Evolutionary conservation across 2,329 filamentous ascomycete species (phyloP), one percentile per base, ranked within the genome.

Genomic region (Teratosphaeria epicoccoides): DNA sequence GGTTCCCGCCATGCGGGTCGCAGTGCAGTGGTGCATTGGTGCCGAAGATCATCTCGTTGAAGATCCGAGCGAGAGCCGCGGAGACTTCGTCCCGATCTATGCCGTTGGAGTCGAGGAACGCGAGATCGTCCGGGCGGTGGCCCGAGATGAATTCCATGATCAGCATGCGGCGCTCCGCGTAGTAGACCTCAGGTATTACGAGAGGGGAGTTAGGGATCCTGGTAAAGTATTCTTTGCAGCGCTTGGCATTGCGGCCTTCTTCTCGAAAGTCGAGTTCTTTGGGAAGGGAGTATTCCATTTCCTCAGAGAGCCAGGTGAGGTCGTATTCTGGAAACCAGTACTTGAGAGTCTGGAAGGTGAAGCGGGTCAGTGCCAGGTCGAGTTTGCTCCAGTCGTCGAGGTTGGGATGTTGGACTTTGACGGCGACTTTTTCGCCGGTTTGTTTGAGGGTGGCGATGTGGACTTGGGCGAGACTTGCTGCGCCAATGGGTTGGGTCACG

Each of bases 1-100:
- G 85, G 65, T 98, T 98, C 45, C 93, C 93, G 46, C 90, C 93
- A 65, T 98, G 93, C 0, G 93, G 93, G 66, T 98, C 93, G 71
- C 93, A 98, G 72, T 98, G 93, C 37, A 98, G 73, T 0, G 93
- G 89, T 0, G 91, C 91, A 53, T 84, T 79, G 49, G 84, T 80
- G 47, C 91, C 90, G 59, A 98, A 98, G 60, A 98, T 96, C 93
- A 98, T 98, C 68, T 97, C 90, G 74, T 98, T 98, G 78, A 98
- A 98, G 53, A 98, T 88, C 53, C 84, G 83, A 0, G 93, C 85
- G 3, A 98, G 76, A 0, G 89, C 86, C 1, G 91, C 90, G 0
- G 90, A 95, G 4, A 98, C 93, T 69, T 97, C 91, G 65, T 97
- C 93, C 20, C 93, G 83, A 68, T 95, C 88, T 65, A 98, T 98